Percentiles rank a stretch among this genome's conserved stretches.
Evolutionary conservation across 768 basidiomycete species (phyloP).

Genomic region (Russula virescens): DNA sequence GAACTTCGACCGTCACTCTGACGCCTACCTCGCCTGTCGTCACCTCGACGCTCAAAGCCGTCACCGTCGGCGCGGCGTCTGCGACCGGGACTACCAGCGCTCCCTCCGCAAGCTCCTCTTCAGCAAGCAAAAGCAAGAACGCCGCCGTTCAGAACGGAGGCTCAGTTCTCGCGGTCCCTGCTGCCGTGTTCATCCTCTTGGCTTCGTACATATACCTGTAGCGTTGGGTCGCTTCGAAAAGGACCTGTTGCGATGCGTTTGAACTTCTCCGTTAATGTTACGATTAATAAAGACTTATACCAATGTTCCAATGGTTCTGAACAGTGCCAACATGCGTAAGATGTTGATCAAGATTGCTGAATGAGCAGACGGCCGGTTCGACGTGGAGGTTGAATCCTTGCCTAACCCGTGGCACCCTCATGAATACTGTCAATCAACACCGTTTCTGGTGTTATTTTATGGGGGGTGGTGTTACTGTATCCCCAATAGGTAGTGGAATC

Average conservation of each 20-base stretch:
- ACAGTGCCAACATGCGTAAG: no score
- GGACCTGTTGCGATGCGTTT: background rate
- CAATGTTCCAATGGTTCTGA: no score
- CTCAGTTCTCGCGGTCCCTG: slow-evolving; percentile 5
- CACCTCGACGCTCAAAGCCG: slow-evolving; percentile 48
- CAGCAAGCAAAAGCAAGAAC: background rate
- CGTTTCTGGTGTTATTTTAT: no score
- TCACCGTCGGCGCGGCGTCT: background rate
- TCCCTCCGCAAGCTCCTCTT: background rate
- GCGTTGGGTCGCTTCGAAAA: background rate
- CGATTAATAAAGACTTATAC: background rate
- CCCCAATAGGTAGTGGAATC: no score
- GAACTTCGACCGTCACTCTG: slow-evolving; percentile 47
- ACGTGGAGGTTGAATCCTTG: no score
- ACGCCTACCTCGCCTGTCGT: slow-evolving; percentile 60
- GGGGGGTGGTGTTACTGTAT: no score
- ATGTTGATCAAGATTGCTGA: no score
- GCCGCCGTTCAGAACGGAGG: background rate
- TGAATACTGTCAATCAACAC: no score
- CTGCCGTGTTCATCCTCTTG: background rate
- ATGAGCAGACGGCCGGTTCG: no score
- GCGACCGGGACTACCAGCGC: background rate
- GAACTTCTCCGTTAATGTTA: background rate
- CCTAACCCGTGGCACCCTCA: no score
- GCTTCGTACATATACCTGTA: slow-evolving; percentile 11